A percentile compares a stretch with the other conserved stretches of the same genome.
phyloP scores from a whole-genome alignment of 1,284 basidiomycete species.

The Coriolopsis trogii region DNA sequence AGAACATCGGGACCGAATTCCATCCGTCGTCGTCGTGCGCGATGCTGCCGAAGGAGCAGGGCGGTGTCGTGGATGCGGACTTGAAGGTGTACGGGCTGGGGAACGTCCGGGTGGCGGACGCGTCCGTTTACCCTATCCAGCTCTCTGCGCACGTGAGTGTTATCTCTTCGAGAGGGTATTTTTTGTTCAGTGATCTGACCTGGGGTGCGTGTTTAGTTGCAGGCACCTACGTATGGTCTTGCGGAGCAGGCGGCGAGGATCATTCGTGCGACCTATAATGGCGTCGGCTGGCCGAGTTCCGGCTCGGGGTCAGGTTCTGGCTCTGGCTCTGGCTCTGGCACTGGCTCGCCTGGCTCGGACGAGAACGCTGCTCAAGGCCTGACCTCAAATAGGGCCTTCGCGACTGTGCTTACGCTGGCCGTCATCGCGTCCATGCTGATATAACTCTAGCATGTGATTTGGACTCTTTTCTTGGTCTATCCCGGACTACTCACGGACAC shows the following conservation, averaged over 20 bases:
- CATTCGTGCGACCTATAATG: conserved; percentile 52
- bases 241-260: conserved; percentile 70
- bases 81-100: conserved; percentile 63
- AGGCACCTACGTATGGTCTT: conserved; percentile 67
- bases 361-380: too few species aligned
- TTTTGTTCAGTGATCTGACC: too few species aligned
- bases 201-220: conserved; percentile 41
- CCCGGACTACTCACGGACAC: too few species aligned
- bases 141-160: conserved; percentile 50
- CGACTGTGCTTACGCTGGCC: too few species aligned
- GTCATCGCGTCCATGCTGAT: too few species aligned
- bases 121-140: conserved; percentile 54
- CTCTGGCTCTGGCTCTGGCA: too few species aligned
- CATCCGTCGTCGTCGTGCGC: conserved; percentile 65
- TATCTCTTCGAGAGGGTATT: too few species aligned
- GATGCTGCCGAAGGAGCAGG: conserved; percentile 62
- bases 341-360: too few species aligned
- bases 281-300: conserved; percentile 31
- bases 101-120: conserved; percentile 28
- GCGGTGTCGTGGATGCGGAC: conserved; percentile 68
- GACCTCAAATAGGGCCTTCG: too few species aligned
- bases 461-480: too few species aligned
- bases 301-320: too few species aligned
- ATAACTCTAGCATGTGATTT: too few species aligned
- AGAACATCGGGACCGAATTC: conserved; percentile 46